Base-by-base conservation (phyloP, 306 rosid genomes). In the Quercus cerris region DNA sequence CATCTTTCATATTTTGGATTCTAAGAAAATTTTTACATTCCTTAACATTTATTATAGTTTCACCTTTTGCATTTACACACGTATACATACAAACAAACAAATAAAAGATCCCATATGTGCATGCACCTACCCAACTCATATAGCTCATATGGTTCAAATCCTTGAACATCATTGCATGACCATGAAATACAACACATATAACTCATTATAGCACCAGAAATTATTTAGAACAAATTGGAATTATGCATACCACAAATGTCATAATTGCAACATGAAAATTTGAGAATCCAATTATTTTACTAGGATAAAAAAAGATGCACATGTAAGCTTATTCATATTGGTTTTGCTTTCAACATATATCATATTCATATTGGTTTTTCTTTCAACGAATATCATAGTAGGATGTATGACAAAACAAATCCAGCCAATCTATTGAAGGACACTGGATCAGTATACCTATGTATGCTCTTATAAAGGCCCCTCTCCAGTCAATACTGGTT, bases 381-480 rank as follows among this genome's bases (percentile, higher is more conserved):
- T 41, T 41, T 41, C 3, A 30, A 66, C 46, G 31, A 8, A 4
- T 30, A 17, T 30, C 49, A 66, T 2, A 31, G 18, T 30, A 44
- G 71, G 49, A 31, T 14, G 5, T 19, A 61, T 54, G 33, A 5
- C 5, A 35, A 14, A 68, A 63, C 35, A 81, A 80, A 81, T 63
- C 28, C 63, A 76, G 74, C 55, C 59, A 55, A 52, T 5, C 25
- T 20, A 19, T 68, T 56, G 6, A 17, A 49, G 10, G 71, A 31
- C 8, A 52, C 41, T 11, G 66, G 61, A 57, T 63, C n/a, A 18
- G 72, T 81, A 49, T 85, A 92, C 97, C 87, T 75, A 83, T 81
- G 78, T 87, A 94, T 73, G 85, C 86, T 80, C 81, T 84, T 88
- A 81, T 88, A 70, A 93, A 90, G 75, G 82, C 89, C 78, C 81